These are phyloP conservation scores for Friedmanniomyces simplex DNA, from an alignment of 495 filamentous ascomycete genomes.

Conservation along the genomic window DNA sequence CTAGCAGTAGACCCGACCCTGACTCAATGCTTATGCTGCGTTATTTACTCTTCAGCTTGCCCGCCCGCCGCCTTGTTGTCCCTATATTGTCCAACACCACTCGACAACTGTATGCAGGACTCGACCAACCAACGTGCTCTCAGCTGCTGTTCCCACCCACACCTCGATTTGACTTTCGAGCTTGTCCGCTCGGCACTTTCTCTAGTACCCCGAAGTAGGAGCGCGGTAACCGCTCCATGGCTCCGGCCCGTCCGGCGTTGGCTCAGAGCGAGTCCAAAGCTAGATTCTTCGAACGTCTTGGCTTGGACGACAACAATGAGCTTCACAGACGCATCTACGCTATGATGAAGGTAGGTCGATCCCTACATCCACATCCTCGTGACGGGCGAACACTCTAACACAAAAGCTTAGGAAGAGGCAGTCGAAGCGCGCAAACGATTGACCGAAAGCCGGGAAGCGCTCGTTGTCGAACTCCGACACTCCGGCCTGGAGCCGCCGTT, in stretches of 20 bases:
- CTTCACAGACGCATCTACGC: conserved; percentile 21
- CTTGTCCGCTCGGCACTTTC: not conserved
- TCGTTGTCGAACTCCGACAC: conserved; percentile 12
- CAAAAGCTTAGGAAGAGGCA: conserved; percentile 27
- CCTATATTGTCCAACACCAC: no score
- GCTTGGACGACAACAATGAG: conserved; percentile 20
- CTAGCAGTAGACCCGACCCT: not conserved
- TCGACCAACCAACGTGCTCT: no score
- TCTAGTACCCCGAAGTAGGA: not conserved
- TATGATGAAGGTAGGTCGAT: conserved; percentile 28
- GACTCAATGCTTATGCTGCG: no score
- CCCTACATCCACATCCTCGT: not conserved
- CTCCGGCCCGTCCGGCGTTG: conserved; percentile 6
- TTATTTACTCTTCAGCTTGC: no score
- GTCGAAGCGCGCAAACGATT: conserved; percentile 24
- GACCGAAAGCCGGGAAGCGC: conserved; percentile 19
- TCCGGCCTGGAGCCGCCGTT: conserved; percentile 23
- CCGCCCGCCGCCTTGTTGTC: no score
- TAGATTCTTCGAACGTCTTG: conserved; percentile 24
- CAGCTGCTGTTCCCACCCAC: no score
- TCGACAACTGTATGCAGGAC: no score
- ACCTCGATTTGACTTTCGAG: not conserved
- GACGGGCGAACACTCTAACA: not conserved
- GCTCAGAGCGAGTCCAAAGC: conserved; percentile 26
- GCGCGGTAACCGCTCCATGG: not conserved